Conservation (phyloP, 1,284 basidiomycete species). For the Ustilago loliicola region DNA sequence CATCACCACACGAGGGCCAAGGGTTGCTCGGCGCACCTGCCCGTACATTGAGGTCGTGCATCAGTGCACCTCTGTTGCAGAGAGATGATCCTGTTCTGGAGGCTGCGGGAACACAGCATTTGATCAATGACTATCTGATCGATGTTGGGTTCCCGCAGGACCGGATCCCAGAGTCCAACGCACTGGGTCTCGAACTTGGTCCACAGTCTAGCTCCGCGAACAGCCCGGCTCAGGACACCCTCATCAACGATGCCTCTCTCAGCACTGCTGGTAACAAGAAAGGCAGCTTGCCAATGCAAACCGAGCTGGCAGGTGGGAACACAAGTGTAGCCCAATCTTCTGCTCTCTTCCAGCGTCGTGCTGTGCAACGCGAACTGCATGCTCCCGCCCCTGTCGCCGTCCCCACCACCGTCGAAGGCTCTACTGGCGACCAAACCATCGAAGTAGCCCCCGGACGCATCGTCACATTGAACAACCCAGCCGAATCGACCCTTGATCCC, state of each 20-base stretch:
- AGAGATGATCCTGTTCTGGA: conserved; percentile 36
- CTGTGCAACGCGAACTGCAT: conserved; percentile 48
- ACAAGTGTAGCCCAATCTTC: conserved; percentile 34
- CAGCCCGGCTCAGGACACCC: conserved; percentile 15
- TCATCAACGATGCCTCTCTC: not conserved
- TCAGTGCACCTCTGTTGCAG: conserved; percentile 52
- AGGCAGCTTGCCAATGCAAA: conserved; percentile 6
- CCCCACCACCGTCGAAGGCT: conserved; percentile 10
- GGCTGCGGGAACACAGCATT: conserved; percentile 28
- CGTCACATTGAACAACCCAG: conserved; percentile 32
- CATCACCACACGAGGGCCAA: conserved; percentile 6
- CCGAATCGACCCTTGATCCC: conserved; percentile 34
- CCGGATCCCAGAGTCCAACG: conserved; percentile 32
- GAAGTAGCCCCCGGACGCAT: conserved; percentile 25
- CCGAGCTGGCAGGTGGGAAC: conserved; percentile 22
- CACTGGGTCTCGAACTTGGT: conserved; percentile 37
- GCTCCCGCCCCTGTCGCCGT: conserved; percentile 53
- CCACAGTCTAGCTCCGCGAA: conserved; percentile 15
- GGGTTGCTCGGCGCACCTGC: conserved; percentile 30
- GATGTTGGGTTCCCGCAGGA: conserved; percentile 48
- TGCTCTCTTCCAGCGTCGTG: conserved; percentile 57
- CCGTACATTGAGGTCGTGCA: conserved; percentile 43
- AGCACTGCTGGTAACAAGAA: conserved; percentile 4
- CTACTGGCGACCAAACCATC: conserved; percentile 18
- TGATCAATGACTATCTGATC: conserved; percentile 52